Evolutionary conservation across 805 yeast genomes (phyloP).

Genomic region (Candida cerambycidarum): DNA sequence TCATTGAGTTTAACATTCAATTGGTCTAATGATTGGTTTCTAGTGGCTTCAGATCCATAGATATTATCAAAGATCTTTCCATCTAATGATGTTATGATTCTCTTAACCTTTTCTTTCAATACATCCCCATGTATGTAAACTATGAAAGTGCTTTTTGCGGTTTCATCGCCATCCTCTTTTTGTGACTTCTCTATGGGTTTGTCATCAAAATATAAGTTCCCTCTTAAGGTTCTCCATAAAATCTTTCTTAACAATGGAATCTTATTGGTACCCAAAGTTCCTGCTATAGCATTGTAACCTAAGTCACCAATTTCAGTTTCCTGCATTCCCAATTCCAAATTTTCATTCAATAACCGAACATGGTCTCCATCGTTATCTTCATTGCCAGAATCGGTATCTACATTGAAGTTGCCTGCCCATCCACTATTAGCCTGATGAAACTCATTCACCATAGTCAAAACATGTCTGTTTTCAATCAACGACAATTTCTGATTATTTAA

Average conservation of each 20-base stretch:
- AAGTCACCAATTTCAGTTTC: slow-evolving; percentile 19
- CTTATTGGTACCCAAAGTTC: slow-evolving; percentile 35
- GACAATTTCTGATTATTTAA: slow-evolving; percentile 25
- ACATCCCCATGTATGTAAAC: slow-evolving; percentile 43
- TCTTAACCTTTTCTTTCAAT: slow-evolving; percentile 32
- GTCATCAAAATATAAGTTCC: slow-evolving; percentile 42
- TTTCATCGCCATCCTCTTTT: slow-evolving; percentile 8
- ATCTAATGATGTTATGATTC: slow-evolving; percentile 38
- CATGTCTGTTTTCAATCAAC: slow-evolving; percentile 36
- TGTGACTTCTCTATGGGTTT: slow-evolving; percentile 22
- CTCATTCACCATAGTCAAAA: slow-evolving; percentile 29
- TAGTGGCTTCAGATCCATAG: slow-evolving; percentile 26
- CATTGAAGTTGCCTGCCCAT: background rate
- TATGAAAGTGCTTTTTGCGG: slow-evolving; percentile 35
- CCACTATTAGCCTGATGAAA: slow-evolving; percentile 28
- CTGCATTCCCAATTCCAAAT: slow-evolving; percentile 24
- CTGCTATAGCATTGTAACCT: slow-evolving; percentile 34
- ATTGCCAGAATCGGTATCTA: slow-evolving; percentile 7
- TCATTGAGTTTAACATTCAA: slow-evolving; percentile 34
- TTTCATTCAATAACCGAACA: slow-evolving; percentile 26
- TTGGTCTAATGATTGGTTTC: slow-evolving; percentile 28
- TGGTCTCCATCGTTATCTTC: slow-evolving; percentile 32
- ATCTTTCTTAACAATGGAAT: slow-evolving; percentile 38
- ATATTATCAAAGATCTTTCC: slow-evolving; percentile 39
- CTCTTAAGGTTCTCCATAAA: slow-evolving; percentile 44